Conservation (phyloP, 192 early-diverging fungal genomes). For the Linnemannia schmuckeri region DNA sequence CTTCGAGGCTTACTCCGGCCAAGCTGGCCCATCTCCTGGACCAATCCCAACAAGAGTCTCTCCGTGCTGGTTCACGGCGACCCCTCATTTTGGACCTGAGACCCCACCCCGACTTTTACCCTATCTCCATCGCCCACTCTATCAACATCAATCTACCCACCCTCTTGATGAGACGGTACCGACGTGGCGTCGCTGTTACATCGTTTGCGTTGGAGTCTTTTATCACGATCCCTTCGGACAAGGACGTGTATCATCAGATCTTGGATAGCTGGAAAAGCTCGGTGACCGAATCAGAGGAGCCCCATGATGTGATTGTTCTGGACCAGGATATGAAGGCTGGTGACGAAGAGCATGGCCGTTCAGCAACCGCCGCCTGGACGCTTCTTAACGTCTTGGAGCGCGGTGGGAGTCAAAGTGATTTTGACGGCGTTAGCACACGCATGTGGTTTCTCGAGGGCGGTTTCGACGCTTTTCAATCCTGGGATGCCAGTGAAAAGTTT, state of each 20-base stretch:
- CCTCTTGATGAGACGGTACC: conserved; percentile 64
- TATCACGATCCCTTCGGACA: conserved; percentile 65
- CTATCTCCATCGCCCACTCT: conserved; percentile 57
- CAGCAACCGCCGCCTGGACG: conserved; percentile 62
- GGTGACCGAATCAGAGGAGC: neutral
- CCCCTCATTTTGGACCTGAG: conserved; percentile 59
- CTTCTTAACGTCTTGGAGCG: conserved; percentile 63
- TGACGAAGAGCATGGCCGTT: conserved; percentile 53
- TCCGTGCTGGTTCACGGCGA: conserved; percentile 36
- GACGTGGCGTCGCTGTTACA: conserved; percentile 56
- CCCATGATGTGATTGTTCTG: conserved; percentile 56
- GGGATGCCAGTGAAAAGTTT: conserved; percentile 51
- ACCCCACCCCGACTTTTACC: conserved; percentile 55
- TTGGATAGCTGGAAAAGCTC: conserved; percentile 33
- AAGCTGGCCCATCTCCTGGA: conserved; percentile 28
- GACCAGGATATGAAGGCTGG: conserved; percentile 65
- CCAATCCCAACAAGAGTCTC: conserved; percentile 8
- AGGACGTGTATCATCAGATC: conserved; percentile 57
- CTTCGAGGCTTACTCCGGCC: conserved; percentile 22
- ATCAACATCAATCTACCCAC: conserved; percentile 69
- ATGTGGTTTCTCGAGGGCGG: conserved; percentile 66
- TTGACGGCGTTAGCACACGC: conserved; percentile 23
- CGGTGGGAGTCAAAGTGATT: conserved; percentile 26
- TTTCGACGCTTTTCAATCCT: conserved; percentile 60
- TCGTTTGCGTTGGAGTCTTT: conserved; percentile 68